A percentile compares a stretch with the other conserved stretches of the same genome.
Conservation (phyloP, 345 rosid genomes). For the Sapria himalayana region DNA sequence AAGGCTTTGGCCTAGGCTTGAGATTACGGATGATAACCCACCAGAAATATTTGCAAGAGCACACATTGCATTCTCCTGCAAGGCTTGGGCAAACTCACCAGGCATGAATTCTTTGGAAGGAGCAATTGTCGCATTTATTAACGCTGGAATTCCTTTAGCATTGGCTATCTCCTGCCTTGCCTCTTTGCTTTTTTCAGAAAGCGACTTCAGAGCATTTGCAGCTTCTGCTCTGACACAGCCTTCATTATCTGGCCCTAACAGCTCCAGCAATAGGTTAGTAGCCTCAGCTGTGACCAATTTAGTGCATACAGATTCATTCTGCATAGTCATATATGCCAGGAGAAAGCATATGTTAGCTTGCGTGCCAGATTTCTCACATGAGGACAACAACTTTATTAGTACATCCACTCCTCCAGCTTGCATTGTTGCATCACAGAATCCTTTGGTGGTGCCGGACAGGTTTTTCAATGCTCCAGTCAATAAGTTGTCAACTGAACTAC, state of each 20-base stretch:
- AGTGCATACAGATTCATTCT: slow-evolving; percentile 76
- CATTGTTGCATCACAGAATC: slow-evolving; percentile 80
- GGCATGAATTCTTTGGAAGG: slow-evolving; percentile 99
- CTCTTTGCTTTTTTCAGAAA: slow-evolving; percentile 82
- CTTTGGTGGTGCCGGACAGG: slow-evolving; percentile 81
- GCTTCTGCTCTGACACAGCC: slow-evolving; percentile 97
- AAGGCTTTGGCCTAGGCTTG: slow-evolving; percentile 99
- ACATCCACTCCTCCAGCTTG: slow-evolving; percentile 95
- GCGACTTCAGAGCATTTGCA: slow-evolving; percentile 91
- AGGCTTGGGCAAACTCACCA: slow-evolving; percentile 92
- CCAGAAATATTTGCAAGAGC: slow-evolving; percentile 98
- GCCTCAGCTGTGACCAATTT: slow-evolving; percentile 80
- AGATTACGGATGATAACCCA: slow-evolving; percentile 86
- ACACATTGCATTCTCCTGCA: slow-evolving; percentile 99
- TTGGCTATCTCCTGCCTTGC: slow-evolving; percentile 80
- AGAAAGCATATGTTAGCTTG: slow-evolving; percentile 91
- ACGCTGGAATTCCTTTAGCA: slow-evolving; percentile 75
- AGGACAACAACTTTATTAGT: slow-evolving; percentile 80
- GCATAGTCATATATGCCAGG: slow-evolving; percentile 92
- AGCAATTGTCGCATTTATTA: slow-evolving; percentile 95
- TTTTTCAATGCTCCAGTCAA: slow-evolving; percentile 89
- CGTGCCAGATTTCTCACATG: slow-evolving; percentile 62
- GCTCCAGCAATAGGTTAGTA: slow-evolving; percentile 69
- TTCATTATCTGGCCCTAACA: slow-evolving; percentile 88
- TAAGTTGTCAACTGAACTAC: slow-evolving; percentile 64